Conservation (phyloP, 2,329 filamentous ascomycete species). For the Botryosphaeria dothidea region DNA sequence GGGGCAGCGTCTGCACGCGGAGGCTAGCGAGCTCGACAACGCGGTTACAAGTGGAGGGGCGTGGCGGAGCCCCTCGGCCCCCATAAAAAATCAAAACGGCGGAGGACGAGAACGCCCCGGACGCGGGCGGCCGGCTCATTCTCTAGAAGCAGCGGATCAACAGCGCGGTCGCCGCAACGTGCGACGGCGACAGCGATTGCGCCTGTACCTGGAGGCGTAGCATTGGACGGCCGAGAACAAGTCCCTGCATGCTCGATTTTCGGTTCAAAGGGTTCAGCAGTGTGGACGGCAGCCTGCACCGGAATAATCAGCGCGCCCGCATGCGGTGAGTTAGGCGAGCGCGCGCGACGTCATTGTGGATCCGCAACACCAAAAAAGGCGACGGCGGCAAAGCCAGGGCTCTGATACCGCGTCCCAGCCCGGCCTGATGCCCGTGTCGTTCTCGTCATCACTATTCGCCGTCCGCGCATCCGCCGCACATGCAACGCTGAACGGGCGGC, state of each 20-base stretch:
- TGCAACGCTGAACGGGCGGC: conserved; percentile 13
- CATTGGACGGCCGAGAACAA: not conserved
- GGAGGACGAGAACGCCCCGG: conserved; percentile 12
- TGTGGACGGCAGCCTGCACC: not conserved
- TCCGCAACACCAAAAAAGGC: conserved; percentile 14
- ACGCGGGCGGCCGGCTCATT: not conserved
- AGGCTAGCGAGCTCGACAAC: not conserved
- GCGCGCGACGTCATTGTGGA: conserved; percentile 16
- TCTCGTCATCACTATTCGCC: not conserved
- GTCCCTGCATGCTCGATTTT: conserved; percentile 9
- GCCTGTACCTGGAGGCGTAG: not conserved
- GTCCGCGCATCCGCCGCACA: conserved; percentile 5
- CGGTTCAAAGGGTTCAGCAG: conserved; percentile 13
- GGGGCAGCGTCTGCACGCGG: conserved; percentile 13
- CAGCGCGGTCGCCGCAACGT: not conserved
- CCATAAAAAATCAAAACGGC: conserved; percentile 17
- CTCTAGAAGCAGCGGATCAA: conserved; percentile 2
- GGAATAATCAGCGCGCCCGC: conserved; percentile 11
- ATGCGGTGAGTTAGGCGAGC: conserved; percentile 17
- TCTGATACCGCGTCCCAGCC: conserved; percentile 12
- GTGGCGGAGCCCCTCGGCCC: conserved; percentile 13
- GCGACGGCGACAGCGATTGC: not conserved
- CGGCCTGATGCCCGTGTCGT: conserved; percentile 8
- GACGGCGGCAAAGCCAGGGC: conserved; percentile 13
- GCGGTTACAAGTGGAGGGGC: not conserved